These are phyloP conservation scores for Forsythia viridissima DNA, from an alignment of 257 asterid genomes.

Conservation along the genomic window DNA sequence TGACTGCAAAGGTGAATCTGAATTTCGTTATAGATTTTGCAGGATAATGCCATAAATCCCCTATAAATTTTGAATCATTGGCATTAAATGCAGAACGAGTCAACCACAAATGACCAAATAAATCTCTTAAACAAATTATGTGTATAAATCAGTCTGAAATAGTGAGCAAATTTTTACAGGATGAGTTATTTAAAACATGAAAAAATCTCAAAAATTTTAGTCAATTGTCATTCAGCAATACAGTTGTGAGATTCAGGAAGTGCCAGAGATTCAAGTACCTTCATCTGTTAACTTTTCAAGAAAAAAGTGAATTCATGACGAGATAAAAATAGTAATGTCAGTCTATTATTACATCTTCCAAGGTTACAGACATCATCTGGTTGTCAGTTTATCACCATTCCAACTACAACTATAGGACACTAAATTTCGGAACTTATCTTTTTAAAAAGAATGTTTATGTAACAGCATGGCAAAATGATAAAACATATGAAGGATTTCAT, in stretches of 20 bases:
- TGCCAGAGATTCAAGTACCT: no score
- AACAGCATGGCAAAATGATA: background rate
- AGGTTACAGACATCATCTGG: no score
- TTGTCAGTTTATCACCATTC: no score
- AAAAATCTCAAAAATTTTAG: no score
- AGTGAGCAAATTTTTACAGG: background rate
- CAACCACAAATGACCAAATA: constrained; percentile 5
- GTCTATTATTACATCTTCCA: no score
- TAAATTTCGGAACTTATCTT: background rate
- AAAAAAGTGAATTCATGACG: no score
- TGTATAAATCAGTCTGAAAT: background rate
- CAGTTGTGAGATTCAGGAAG: no score
- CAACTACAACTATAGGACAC: no score
- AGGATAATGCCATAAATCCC: background rate
- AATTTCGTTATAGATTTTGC: constrained; percentile 5
- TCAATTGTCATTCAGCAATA: no score
- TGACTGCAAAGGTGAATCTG: constrained; percentile 16
- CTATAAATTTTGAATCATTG: background rate
- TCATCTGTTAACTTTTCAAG: no score
- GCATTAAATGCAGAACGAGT: background rate
- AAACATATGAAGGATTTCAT: background rate
- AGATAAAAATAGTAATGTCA: no score
- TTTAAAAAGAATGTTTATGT: background rate
- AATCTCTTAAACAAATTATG: constrained; percentile 3
- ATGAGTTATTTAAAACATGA: no score